Conservation (phyloP, 1,139 yeast genomes). For the Geotrichum carabidarum region DNA sequence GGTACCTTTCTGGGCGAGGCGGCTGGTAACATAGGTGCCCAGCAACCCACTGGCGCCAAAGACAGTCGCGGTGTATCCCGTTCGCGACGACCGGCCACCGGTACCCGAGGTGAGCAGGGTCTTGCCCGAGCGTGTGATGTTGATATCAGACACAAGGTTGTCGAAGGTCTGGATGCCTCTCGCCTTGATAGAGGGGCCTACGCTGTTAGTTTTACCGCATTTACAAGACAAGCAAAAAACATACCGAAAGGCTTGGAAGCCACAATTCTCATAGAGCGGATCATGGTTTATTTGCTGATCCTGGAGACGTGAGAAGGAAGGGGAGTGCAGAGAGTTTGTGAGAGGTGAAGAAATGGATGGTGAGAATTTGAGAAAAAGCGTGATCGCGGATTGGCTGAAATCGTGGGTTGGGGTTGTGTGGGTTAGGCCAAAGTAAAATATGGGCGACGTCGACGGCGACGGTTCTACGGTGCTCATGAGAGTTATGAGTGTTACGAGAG, state of each 20-base stretch:
- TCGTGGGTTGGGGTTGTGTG: conserved; percentile 7
- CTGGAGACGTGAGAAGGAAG: not conserved
- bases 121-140: conserved; percentile 72
- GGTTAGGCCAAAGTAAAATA: not conserved
- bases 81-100: conserved; percentile 78
- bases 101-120: conserved; percentile 63
- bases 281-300: conserved; percentile 10
- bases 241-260: conserved; percentile 17
- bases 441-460: too few species aligned
- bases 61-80: conserved; percentile 88
- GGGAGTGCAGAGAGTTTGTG: not conserved
- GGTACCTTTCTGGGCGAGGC: conserved; percentile 79
- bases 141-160: conserved; percentile 53
- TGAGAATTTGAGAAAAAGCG: conserved; percentile 12
- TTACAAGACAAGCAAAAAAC: not conserved
- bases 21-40: conserved; percentile 68
- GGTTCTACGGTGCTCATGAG: too few species aligned
- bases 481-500: too few species aligned
- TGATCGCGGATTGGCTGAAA: conserved; percentile 15
- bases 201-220: not conserved
- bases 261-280: conserved; percentile 19
- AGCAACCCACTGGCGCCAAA: conserved; percentile 80
- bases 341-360: conserved; percentile 2
- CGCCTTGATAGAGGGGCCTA: conserved; percentile 14
- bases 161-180: conserved; percentile 37